Conservation (phyloP, 805 yeast genomes). For the Kluyveromyces starmeri region DNA sequence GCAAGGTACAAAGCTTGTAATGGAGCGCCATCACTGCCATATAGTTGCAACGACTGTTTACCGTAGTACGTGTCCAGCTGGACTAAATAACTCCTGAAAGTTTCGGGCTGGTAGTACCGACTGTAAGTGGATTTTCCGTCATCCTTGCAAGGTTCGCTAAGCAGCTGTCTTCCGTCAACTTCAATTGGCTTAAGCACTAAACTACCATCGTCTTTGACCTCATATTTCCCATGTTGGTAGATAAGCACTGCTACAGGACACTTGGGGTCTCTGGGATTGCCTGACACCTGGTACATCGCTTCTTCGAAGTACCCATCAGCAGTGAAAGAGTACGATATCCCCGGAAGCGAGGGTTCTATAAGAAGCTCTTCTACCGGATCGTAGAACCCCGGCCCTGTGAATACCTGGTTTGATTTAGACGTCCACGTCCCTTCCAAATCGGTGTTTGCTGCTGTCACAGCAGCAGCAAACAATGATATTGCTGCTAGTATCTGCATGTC, state of each 20-base stretch:
- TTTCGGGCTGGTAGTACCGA: slow-evolving; percentile 62
- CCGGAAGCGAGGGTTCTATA: slow-evolving; percentile 94
- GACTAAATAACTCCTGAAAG: slow-evolving; percentile 49
- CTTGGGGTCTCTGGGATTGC: slow-evolving; percentile 64
- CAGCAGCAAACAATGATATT: not conserved
- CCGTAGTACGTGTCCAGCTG: slow-evolving; percentile 76
- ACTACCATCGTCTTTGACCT: slow-evolving; percentile 53
- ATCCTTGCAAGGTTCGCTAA: slow-evolving; percentile 79
- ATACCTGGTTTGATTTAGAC: slow-evolving; percentile 85
- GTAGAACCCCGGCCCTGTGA: slow-evolving; percentile 93
- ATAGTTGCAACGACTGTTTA: slow-evolving; percentile 62
- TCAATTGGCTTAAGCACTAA: slow-evolving; percentile 61
- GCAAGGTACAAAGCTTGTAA: slow-evolving; percentile 87
- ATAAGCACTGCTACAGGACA: slow-evolving; percentile 80
- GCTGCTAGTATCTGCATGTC: not conserved
- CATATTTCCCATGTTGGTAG: slow-evolving; percentile 85
- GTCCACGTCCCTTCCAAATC: slow-evolving; percentile 85
- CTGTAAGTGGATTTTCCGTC: slow-evolving; percentile 51
- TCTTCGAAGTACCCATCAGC: slow-evolving; percentile 87
- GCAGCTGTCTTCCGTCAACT: slow-evolving; percentile 87
- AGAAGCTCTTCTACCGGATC: slow-evolving; percentile 94
- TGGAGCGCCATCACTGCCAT: slow-evolving; percentile 68
- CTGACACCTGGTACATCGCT: slow-evolving; percentile 70
- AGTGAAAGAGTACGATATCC: slow-evolving; percentile 87
- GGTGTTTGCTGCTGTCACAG: not conserved